phyloP scores from a whole-genome alignment of 345 rosid species.

The Sonneratia caseolaris region DNA sequence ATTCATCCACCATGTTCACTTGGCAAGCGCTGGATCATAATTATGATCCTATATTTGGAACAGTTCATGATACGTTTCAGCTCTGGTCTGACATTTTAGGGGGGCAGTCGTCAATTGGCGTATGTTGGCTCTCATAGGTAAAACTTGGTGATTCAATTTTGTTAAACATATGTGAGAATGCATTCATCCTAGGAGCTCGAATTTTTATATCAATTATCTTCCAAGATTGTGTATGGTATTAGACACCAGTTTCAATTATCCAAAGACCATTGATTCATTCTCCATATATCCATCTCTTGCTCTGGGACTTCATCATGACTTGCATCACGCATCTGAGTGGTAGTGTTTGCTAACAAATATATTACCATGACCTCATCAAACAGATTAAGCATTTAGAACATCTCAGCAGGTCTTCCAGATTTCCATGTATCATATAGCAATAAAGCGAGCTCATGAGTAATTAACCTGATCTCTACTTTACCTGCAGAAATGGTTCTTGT shows the following conservation, averaged over 20 bases:
- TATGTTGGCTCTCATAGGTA: conserved; percentile 19
- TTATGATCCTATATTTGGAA: not conserved
- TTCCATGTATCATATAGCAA: not conserved
- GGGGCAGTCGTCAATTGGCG: conserved; percentile 28
- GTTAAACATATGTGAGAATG: not conserved
- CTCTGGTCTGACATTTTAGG: conserved; percentile 10
- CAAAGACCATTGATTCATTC: no score
- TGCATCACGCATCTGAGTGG: no score
- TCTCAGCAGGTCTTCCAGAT: not conserved
- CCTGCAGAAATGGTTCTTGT: conserved; percentile 30
- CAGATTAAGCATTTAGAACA: not conserved
- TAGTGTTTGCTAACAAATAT: no score
- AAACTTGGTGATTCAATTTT: not conserved
- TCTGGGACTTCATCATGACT: no score
- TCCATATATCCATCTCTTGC: no score
- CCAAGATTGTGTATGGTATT: not conserved
- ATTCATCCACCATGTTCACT: not conserved
- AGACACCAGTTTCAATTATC: not conserved
- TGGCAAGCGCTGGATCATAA: not conserved
- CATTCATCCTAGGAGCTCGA: not conserved
- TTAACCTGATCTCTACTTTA: not conserved
- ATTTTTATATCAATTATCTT: not conserved
- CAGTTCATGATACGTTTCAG: conserved; percentile 20
- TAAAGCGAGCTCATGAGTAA: not conserved
- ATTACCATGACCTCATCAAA: no score